Percentiles rank a stretch among this genome's conserved stretches.
Evolutionary conservation across 1,284 basidiomycete genomes (phyloP).

Genomic region (Ganoderma boninense): DNA sequence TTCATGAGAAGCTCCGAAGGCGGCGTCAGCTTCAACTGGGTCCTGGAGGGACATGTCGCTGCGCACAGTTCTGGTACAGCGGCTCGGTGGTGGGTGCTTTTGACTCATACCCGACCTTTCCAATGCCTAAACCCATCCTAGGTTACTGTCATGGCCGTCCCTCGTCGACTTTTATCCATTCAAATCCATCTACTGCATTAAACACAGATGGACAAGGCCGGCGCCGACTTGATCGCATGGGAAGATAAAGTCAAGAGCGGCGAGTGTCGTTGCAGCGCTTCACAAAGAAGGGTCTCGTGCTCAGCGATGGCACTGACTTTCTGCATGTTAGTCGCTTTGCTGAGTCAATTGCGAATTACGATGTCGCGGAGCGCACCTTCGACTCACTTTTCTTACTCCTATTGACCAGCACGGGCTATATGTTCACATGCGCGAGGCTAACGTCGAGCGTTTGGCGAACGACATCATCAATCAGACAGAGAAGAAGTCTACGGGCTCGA

Average conservation of each 20-base stretch:
- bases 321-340: too few species aligned
- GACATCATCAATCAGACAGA: constrained; percentile 54
- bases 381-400: not conserved
- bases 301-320: constrained; percentile 74
- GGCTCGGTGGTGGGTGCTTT: constrained; percentile 25
- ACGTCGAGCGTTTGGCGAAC: constrained; percentile 53
- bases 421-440: constrained; percentile 46
- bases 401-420: constrained; percentile 41
- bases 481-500: constrained; percentile 64
- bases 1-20: constrained; percentile 64
- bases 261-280: constrained; percentile 46
- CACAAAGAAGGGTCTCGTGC: constrained; percentile 49
- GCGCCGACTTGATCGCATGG: constrained; percentile 43
- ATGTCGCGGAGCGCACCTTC: not conserved
- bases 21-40: constrained; percentile 66
- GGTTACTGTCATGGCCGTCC: constrained; percentile 22
- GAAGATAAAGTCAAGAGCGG: constrained; percentile 56
- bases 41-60: constrained; percentile 63
- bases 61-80: constrained; percentile 47
- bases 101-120: not conserved
- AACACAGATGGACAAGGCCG: constrained; percentile 45
- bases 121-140: not conserved
- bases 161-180: not conserved
- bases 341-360: constrained; percentile 9
- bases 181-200: not conserved